phyloP scores from a whole-genome alignment of 129 eudicot genomes.

The Flaveria robusta region DNA sequence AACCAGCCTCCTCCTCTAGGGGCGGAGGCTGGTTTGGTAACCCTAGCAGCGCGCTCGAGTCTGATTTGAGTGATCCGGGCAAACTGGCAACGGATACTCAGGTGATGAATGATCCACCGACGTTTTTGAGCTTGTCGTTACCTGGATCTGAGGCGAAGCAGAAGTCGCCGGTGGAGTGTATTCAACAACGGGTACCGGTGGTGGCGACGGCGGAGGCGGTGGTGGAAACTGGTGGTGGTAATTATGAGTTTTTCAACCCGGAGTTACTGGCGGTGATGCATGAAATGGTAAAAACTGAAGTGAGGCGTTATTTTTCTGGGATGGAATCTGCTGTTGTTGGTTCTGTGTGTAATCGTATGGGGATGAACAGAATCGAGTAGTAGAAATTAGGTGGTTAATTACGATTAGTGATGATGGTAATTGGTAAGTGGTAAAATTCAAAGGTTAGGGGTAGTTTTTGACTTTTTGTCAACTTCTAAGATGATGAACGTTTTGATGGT shows the following conservation, averaged over 20 bases:
- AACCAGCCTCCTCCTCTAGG: slow-evolving; percentile 36
- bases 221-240: slow-evolving; percentile 14
- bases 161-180: background rate
- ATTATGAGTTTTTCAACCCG: slow-evolving; percentile 51
- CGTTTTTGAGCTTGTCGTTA: slow-evolving; percentile 50
- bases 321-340: slow-evolving; percentile 53
- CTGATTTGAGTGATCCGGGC: slow-evolving; percentile 56
- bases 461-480: background rate
- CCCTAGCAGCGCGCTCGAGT: slow-evolving; percentile 58
- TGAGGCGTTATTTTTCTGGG: slow-evolving; percentile 60
- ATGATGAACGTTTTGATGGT: background rate
- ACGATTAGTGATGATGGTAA: background rate
- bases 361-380: slow-evolving; percentile 62
- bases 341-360: slow-evolving; percentile 59
- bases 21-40: slow-evolving; percentile 32
- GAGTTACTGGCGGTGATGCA: slow-evolving; percentile 76
- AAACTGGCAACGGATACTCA: slow-evolving; percentile 13
- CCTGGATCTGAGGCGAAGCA: slow-evolving; percentile 29
- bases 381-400: too few relatives aligned
- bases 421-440: too few relatives aligned
- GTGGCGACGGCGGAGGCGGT: background rate
- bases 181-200: background rate
- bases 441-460: background rate
- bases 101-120: slow-evolving; percentile 35
- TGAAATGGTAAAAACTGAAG: slow-evolving; percentile 76